Evolutionary conservation across 192 early-diverging fungal genomes (phyloP), one percentile per base, ranked within the genome.

Genomic region (Podila epicladia): DNA sequence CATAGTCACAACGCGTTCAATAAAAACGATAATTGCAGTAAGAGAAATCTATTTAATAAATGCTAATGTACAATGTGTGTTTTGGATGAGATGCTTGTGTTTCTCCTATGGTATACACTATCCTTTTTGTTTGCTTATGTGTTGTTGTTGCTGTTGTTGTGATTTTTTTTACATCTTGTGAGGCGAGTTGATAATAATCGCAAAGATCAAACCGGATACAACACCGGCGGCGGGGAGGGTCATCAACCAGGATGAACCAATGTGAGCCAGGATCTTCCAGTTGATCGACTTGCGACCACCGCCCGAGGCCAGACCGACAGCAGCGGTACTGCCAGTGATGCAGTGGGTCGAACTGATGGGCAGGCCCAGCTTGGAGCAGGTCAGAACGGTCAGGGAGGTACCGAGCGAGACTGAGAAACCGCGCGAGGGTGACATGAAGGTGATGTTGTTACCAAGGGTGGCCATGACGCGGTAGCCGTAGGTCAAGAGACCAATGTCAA

Each of bases 331-430:
- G 45, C 94, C 93, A 51, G 91, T 92, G 51, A 95, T 93, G 82
- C 94, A 95, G 73, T 94, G 94, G 0, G 94, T 95, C 1, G 94
- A 95, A 24, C 93, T 94, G 20, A 95, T 90, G 22, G 94, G 94
- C 9, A 95, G 83, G 37, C 89, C 92, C 50, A 95, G 71, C 78
- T 92, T 92, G 41, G 93, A 93, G 53, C 92, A 92, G 5, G 94
- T 93, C 32, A 95, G 86, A 17, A 95, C 94, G 12, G 94, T 92
- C 22, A 95, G 84, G 49, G 90, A 87, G 28, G 94, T 89, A 38
- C 92, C 93, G 49, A 95, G 84, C 72, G 94, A 94, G 64, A 91
- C 92, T 55, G 90, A 76, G 85, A 95, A 95, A 19, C 94, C 94
- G 71, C 94, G 91, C 33, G 91, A 90, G 20, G 94, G 94, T 62